Evolutionary conservation across 768 basidiomycete genomes (phyloP), one percentile per base, ranked within the genome.

Genomic region (Boletus rubropictus): DNA sequence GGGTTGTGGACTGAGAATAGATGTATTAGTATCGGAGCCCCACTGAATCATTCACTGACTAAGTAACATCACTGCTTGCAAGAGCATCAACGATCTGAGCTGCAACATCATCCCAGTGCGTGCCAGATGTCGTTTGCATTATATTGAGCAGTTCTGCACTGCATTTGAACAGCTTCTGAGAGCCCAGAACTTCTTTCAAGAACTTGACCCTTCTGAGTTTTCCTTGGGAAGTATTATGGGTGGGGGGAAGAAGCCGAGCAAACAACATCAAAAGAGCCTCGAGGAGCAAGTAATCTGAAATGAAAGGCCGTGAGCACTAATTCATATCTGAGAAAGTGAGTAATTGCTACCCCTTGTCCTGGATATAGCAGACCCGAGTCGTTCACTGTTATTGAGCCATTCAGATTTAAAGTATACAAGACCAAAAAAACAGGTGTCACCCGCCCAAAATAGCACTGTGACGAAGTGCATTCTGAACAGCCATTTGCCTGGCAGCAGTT

Each of bases 201-300:
- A 80, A 84, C 28, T 67, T 57, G 10, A 63, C 52, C 41, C 80
- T 71, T 52, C 68, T 70, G 7, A 49, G 42, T 17, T 57, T 61
- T 32, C 70, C 69, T 34, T 69, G 66, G 1, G 57, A 49, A 9
- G 61, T 64, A n/a, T 58, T 60, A 40, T 70, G 65, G 5, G 67
- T 60, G 11, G 76, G 65, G 15, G 81, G 79, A 21, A 84, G 61
- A 12, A 82, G 63, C 33, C 75, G 74, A 28, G 75, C 81, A 56
- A 83, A 75, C 1, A 85, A 54, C 43, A 77, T 74, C 35, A 84
- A 58, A 4, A 82, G 69, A 14, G 74, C 70, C 58, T 85, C 83
- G 35, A 82, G 61, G 12, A 74, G 72, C 15, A 84, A 64, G 54
- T 74, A 82, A 44, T 79, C 83, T 82, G 29, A 58, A 28, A 52